These are phyloP conservation scores for Fistulinella staudtii DNA, from an alignment of 1,284 basidiomycete species.

Conservation along the genomic window DNA sequence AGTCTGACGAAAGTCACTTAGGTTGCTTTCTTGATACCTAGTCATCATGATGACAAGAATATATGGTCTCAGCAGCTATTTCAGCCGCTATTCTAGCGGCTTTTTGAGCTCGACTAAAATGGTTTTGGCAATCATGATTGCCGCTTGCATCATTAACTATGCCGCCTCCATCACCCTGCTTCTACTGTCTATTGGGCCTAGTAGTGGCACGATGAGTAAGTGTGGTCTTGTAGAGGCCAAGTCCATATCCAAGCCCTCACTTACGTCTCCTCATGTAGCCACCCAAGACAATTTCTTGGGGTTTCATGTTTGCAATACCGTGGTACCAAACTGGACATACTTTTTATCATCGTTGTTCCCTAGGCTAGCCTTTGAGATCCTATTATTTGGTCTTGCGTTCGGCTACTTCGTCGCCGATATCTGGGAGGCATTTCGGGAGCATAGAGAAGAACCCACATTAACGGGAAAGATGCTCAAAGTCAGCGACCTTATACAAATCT, in stretches of 20 bases:
- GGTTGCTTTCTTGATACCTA: background rate
- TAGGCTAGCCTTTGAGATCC: slow-evolving; percentile 9
- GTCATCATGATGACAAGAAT: slow-evolving; percentile 24
- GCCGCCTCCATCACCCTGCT: slow-evolving; percentile 6
- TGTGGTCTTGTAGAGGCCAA: too few species aligned
- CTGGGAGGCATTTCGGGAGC: too few species aligned
- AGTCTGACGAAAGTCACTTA: background rate
- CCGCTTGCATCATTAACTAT: slow-evolving; percentile 10
- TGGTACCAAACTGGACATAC: background rate
- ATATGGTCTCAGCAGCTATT: too few species aligned
- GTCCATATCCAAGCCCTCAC: too few species aligned
- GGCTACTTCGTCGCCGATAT: slow-evolving; percentile 5
- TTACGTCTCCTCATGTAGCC: too few species aligned
- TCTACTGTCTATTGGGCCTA: slow-evolving; percentile 13
- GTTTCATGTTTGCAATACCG: slow-evolving; percentile 5
- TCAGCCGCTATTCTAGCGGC: slow-evolving; percentile 4
- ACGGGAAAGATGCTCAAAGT: background rate
- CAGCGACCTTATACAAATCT: slow-evolving; percentile 13
- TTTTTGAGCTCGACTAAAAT: slow-evolving; percentile 7
- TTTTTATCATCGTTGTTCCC: slow-evolving; percentile 5
- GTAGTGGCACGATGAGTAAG: slow-evolving; percentile 3
- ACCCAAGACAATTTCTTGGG: background rate
- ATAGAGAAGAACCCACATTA: too few species aligned
- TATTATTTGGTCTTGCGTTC: slow-evolving; percentile 15
- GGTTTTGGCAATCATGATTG: slow-evolving; percentile 8